Conservation (phyloP, 768 basidiomycete species). For the Lyophyllum decastes region DNA sequence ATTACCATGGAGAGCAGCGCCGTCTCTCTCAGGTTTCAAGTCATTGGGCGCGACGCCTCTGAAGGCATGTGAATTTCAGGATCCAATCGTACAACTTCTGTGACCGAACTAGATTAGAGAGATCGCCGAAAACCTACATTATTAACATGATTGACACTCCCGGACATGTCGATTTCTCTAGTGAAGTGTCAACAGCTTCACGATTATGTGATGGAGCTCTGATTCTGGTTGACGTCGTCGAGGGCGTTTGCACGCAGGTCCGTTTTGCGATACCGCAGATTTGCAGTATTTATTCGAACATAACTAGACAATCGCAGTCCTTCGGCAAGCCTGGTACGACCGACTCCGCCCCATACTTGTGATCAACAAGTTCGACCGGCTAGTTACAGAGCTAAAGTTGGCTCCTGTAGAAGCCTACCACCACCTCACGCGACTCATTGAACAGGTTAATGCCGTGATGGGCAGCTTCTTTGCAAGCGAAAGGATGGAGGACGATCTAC, state of each 20-base stretch:
- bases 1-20: slow-evolving; percentile 99
- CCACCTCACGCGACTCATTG: slow-evolving; percentile 89
- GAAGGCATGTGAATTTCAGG: slow-evolving; percentile 52
- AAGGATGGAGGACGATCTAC: slow-evolving; percentile 93
- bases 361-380: slow-evolving; percentile 94
- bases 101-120: slow-evolving; percentile 48
- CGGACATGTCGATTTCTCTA: slow-evolving; percentile 98
- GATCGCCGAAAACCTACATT: slow-evolving; percentile 67
- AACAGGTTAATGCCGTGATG: slow-evolving; percentile 98
- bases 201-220: slow-evolving; percentile 94
- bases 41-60: slow-evolving; percentile 53
- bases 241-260: slow-evolving; percentile 98
- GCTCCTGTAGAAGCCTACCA: slow-evolving; percentile 92
- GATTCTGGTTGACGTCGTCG: slow-evolving; percentile 94
- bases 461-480: slow-evolving; percentile 94
- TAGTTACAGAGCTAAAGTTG: slow-evolving; percentile 91
- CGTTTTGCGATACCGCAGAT: neutral
- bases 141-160: slow-evolving; percentile 99
- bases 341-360: slow-evolving; percentile 87
- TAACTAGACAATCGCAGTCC: slow-evolving; percentile 88
- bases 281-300: neutral
- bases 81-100: slow-evolving; percentile 12
- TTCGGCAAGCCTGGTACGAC: slow-evolving; percentile 94
- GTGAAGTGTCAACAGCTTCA: slow-evolving; percentile 94
- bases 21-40: slow-evolving; percentile 86